Evolutionary conservation across 2,329 filamentous ascomycete species (phyloP).

Genomic region (Aspergillus persii): DNA sequence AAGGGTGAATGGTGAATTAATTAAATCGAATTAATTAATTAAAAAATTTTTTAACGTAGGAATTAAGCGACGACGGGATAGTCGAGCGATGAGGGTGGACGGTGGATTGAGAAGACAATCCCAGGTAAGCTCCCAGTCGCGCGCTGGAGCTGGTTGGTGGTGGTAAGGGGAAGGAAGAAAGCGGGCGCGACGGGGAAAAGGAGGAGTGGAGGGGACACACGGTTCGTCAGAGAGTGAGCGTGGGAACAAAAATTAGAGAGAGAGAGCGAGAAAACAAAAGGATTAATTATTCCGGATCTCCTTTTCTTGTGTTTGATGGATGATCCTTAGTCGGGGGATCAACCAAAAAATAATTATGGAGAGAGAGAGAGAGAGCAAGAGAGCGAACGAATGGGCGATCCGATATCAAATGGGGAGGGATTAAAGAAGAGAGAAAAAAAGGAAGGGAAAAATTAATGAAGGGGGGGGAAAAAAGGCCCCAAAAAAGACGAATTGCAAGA

Average conservation of each 20-base stretch:
- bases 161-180: not conserved
- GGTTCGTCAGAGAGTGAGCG: not conserved
- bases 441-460: not conserved
- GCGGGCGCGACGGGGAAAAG: constrained; percentile 53
- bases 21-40: not conserved
- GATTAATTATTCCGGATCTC: not conserved
- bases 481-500: not conserved
- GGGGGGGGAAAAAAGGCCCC: not conserved
- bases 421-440: not conserved
- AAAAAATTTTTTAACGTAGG: not conserved
- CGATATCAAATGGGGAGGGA: too few relatives aligned
- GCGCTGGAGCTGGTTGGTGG: not conserved
- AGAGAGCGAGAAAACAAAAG: not conserved
- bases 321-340: not conserved
- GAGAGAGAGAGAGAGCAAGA: not conserved
- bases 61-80: constrained; percentile 2
- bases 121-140: not conserved
- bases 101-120: not conserved
- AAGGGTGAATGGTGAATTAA: constrained; percentile 1
- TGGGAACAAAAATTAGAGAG: not conserved
- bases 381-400: not conserved
- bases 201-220: constrained; percentile 27
- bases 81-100: not conserved
- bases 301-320: not conserved
- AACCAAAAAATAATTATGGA: not conserved